Evolutionary conservation across 2,329 filamentous ascomycete species (phyloP), one percentile per base, ranked within the genome.

Genomic region (Ceratocystiopsis sp.): DNA sequence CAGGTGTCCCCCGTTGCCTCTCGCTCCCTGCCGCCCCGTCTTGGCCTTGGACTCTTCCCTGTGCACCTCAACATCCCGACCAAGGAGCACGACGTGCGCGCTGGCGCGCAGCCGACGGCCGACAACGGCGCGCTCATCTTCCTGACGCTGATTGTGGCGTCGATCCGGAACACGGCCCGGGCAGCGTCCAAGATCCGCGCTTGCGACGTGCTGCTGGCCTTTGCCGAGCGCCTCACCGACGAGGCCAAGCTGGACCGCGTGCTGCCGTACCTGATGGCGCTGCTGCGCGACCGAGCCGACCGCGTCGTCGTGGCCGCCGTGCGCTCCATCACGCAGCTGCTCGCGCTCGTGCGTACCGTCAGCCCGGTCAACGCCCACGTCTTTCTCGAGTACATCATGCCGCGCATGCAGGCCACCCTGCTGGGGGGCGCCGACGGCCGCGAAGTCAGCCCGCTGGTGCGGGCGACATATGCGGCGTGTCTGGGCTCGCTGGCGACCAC

Each of bases 41-140:
- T 75, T 10, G 71, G 68, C 2, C 61, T 77, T 16, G 69, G 71
- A 2, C 67, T 84, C 18, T 84, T 94, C 45, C 87, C 89, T 0
- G 69, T 95, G 14, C 78, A 84, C 47, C 66, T 96, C 35, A 86
- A 87, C 57, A 81, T 95, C 46, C 86, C 87, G 4, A 87, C 85
- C 53, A 80, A 89, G 55, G 77, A 85, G 49, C 80, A 85, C 50
- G 72, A 74, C 50, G 71, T 79, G 9, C 73, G 74, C 1, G 67
- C 70, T 3, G 65, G 70, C 13, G 68, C 73, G 3, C 70, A 76
- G 49, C 73, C 75, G 16, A 68, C 77, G 9, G 68, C 72, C 25
- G 86, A 95, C 55, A 89, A 96, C 54, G 91, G 91, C 0, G 93
- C 89, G 3, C 66, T 98, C 35, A 84, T 98, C 33, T 94, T 98